These are phyloP conservation scores for Dryas drummondii DNA, from an alignment of 306 rosid species.

Conservation along the genomic window DNA sequence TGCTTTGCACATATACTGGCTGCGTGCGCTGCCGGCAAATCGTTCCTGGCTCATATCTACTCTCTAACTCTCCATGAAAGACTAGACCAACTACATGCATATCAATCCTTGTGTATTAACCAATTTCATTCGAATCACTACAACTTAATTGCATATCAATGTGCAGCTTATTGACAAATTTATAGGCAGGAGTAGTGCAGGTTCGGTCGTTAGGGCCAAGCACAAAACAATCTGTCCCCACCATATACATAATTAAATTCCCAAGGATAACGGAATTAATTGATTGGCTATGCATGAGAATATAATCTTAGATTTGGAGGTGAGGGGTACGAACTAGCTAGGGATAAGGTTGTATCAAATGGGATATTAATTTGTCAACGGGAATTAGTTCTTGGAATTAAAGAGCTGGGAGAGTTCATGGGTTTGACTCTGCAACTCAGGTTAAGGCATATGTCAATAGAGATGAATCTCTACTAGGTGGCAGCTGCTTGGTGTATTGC, in stretches of 20 bases:
- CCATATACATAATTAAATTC: background rate
- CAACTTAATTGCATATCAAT: background rate
- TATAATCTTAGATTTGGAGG: background rate
- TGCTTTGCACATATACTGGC: background rate
- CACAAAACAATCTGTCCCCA: background rate
- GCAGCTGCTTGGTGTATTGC: no score
- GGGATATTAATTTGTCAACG: background rate
- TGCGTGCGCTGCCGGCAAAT: background rate
- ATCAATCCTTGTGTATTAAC: background rate
- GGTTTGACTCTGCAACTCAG: background rate
- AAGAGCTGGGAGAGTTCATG: background rate
- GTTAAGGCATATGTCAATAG: background rate
- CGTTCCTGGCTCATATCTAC: background rate
- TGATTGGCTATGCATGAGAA: background rate
- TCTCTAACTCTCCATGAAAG: conserved; percentile 8
- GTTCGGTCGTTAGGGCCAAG: background rate
- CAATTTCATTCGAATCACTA: background rate
- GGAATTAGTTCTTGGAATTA: background rate
- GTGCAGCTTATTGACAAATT: background rate
- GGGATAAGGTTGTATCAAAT: background rate
- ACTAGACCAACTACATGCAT: background rate
- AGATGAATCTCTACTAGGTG: background rate
- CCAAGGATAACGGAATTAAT: background rate
- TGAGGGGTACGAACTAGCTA: background rate
- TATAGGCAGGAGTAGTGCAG: background rate